Evolutionary conservation across 2,329 filamentous ascomycete genomes (phyloP).

Genomic region (Blumeria graminis): DNA sequence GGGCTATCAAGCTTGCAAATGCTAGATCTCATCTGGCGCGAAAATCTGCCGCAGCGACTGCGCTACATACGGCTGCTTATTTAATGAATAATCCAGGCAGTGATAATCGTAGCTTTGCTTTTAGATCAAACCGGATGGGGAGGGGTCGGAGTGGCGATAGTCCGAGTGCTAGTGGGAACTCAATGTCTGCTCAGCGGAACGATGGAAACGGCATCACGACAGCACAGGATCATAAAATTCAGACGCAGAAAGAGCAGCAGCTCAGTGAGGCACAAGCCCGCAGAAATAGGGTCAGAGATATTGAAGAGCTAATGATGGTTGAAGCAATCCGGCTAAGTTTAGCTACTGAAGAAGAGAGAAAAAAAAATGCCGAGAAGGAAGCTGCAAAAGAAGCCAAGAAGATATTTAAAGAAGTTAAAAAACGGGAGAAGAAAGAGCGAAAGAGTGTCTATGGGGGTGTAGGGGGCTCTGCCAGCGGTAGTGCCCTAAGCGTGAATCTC

Average conservation of each 20-base stretch:
- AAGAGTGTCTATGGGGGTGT: conserved; percentile 25
- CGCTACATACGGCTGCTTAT: conserved; percentile 84
- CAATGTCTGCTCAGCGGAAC: conserved; percentile 7
- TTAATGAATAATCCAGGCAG: conserved; percentile 38
- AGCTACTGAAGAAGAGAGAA: conserved; percentile 83
- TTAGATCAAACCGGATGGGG: conserved; percentile 11
- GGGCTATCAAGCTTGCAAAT: conserved; percentile 69
- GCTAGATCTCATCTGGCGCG: conserved; percentile 68
- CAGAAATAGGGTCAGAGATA: conserved; percentile 51
- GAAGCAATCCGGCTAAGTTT: conserved; percentile 81
- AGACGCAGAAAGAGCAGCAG: conserved; percentile 10
- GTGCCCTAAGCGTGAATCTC: conserved; percentile 36
- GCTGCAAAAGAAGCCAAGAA: conserved; percentile 64
- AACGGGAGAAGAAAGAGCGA: conserved; percentile 30
- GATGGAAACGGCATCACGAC: conserved; percentile 8
- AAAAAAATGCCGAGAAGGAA: conserved; percentile 62
- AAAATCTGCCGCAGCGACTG: conserved; percentile 74
- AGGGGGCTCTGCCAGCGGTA: conserved; percentile 31
- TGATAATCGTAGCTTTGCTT: conserved; percentile 13
- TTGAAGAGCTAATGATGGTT: conserved; percentile 97
- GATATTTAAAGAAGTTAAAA: conserved; percentile 63
- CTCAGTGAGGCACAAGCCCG: conserved; percentile 12
- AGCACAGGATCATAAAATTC: not conserved
- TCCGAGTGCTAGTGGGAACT: conserved; percentile 7
- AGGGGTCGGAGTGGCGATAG: conserved; percentile 14